Percentiles rank a stretch among this genome's conserved stretches.
Evolutionary conservation across 2,329 filamentous ascomycete species (phyloP).

Genomic region (Aureobasidium lini): DNA sequence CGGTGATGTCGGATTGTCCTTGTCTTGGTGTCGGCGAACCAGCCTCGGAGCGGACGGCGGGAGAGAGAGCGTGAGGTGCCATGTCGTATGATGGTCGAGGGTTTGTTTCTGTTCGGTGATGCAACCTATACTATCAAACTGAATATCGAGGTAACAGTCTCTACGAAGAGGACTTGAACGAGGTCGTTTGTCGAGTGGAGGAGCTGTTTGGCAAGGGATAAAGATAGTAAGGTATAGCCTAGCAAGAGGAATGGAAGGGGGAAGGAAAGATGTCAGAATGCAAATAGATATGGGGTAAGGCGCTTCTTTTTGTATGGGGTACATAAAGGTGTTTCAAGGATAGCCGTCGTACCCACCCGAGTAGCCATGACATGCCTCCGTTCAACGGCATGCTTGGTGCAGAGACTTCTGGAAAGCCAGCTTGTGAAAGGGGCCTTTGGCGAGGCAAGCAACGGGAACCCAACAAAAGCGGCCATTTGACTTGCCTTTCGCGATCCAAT

Average conservation of each 20-base stretch:
- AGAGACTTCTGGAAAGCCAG: neutral
- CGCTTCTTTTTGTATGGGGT: slow-evolving; percentile 12
- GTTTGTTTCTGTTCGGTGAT: neutral
- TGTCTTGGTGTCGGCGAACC: neutral
- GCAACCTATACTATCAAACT: no score
- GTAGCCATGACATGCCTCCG: neutral
- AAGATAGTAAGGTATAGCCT: neutral
- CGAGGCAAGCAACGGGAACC: neutral
- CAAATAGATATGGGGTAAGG: slow-evolving; percentile 10
- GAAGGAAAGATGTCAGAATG: neutral
- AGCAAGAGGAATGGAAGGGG: neutral
- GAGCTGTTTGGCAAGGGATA: neutral
- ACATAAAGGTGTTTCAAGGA: slow-evolving; percentile 3
- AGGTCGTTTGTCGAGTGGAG: no score
- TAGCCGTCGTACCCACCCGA: neutral
- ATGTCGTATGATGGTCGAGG: neutral
- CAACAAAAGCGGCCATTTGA: slow-evolving; percentile 1
- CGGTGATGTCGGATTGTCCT: slow-evolving; percentile 26
- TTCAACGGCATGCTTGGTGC: neutral
- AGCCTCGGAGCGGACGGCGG: neutral
- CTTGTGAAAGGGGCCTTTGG: neutral
- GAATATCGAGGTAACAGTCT: no score
- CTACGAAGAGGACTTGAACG: no score
- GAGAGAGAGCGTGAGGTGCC: slow-evolving; percentile 12
- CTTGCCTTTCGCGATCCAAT: neutral